phyloP scores from a whole-genome alignment of 331 rosid species.

The Dryas integrifolia region DNA sequence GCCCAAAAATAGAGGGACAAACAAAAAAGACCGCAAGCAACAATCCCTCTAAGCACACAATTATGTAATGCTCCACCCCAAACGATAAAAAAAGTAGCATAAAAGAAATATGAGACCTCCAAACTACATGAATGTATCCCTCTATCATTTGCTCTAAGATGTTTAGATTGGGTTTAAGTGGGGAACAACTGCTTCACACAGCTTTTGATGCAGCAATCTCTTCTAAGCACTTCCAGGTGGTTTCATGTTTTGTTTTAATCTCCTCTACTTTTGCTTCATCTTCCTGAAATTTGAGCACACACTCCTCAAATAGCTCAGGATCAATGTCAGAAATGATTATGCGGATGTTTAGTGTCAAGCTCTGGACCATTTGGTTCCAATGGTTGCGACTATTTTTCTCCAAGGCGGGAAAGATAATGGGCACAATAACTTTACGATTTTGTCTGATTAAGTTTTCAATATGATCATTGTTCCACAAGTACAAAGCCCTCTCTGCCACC shows the following conservation, averaged over 20 bases:
- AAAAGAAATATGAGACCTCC: conserved; percentile 8
- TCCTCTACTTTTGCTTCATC: conserved; percentile 36
- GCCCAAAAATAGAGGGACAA: conserved; percentile 9
- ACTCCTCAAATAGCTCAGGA: conserved; percentile 46
- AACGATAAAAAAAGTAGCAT: conserved; percentile 12
- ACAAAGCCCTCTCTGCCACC: conserved; percentile 58
- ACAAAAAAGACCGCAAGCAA: not conserved
- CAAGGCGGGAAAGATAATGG: conserved; percentile 49
- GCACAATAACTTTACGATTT: conserved; percentile 38
- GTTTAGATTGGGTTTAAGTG: conserved; percentile 2
- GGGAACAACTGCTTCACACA: conserved; percentile 22
- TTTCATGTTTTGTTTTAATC: conserved; percentile 28
- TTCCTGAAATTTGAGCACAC: conserved; percentile 34
- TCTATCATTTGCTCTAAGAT: conserved; percentile 17
- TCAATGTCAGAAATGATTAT: conserved; percentile 39
- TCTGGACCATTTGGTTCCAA: conserved; percentile 52
- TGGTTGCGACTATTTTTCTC: conserved; percentile 39
- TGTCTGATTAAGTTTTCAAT: conserved; percentile 39
- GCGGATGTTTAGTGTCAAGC: conserved; percentile 38
- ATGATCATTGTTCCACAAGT: conserved; percentile 49
- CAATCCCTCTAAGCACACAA: conserved; percentile 22
- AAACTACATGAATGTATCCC: conserved; percentile 2
- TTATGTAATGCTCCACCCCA: conserved; percentile 15
- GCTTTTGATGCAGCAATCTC: conserved; percentile 34
- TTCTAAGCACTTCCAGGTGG: conserved; percentile 41